These are phyloP conservation scores for Salmacisia buchloeana DNA, from an alignment of 1,284 basidiomycete species.

Conservation along the genomic window DNA sequence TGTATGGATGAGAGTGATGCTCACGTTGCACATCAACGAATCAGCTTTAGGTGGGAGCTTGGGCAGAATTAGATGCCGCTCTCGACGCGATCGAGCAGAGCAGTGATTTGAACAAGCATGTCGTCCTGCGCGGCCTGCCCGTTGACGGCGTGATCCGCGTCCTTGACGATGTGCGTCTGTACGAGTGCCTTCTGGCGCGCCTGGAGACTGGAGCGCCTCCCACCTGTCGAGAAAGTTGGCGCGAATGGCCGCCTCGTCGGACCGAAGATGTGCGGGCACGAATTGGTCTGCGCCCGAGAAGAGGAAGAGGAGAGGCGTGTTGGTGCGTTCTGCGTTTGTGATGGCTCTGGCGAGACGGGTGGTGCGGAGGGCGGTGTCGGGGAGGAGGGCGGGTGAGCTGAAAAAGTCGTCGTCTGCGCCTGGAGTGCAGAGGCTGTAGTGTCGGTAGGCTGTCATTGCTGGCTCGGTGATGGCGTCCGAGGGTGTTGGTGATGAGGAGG, in stretches of 20 bases:
- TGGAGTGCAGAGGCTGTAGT: conserved; percentile 28
- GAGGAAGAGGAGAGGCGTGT: conserved; percentile 2
- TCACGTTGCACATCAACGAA: too few relatives aligned
- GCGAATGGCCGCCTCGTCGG: background rate
- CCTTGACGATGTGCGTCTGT: background rate
- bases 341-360: background rate
- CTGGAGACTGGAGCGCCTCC: background rate
- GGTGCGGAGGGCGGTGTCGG: background rate
- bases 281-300: background rate
- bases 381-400: conserved; percentile 12
- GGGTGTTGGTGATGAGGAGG: conserved; percentile 11
- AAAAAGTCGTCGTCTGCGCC: conserved; percentile 46
- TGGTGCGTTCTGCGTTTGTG: background rate
- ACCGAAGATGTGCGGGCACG: background rate
- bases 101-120: background rate
- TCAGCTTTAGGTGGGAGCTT: too few relatives aligned
- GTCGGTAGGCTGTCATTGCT: conserved; percentile 43
- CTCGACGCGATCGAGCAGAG: background rate
- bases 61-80: too few relatives aligned
- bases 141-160: background rate
- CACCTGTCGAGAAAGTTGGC: background rate
- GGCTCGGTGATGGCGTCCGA: conserved; percentile 22
- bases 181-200: background rate
- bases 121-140: background rate
- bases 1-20: too few relatives aligned